Evolutionary conservation across 139 green algal species (phyloP).

Genomic region (Spirogloea muscicola): DNA sequence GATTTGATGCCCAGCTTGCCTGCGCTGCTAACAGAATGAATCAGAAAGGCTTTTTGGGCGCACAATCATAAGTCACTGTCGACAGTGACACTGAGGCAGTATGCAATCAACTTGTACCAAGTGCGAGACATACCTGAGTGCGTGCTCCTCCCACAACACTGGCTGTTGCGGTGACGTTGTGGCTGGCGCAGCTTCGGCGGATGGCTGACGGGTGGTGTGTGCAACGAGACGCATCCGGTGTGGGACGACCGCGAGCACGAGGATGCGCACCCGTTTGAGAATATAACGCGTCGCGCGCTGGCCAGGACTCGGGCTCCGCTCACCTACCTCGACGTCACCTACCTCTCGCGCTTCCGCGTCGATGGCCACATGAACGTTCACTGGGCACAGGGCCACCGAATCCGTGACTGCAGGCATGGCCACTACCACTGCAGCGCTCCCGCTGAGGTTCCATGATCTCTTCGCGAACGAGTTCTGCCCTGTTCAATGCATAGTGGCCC

Average conservation of each 20-base stretch:
- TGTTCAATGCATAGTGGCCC: too few species aligned
- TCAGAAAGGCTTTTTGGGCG: too few species aligned
- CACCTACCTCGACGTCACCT: constrained; percentile 7
- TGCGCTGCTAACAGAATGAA: too few species aligned
- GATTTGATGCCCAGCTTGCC: not conserved
- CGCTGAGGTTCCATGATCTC: too few species aligned
- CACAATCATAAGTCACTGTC: too few species aligned
- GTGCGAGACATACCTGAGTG: not conserved
- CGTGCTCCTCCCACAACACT: not conserved
- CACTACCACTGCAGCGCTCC: too few species aligned
- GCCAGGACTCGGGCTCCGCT: not conserved
- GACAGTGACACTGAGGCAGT: too few species aligned
- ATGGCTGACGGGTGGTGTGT: constrained; percentile 4
- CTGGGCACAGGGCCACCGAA: too few species aligned
- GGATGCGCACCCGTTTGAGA: not conserved
- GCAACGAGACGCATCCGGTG: not conserved
- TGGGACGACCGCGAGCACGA: not conserved
- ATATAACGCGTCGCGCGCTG: not conserved
- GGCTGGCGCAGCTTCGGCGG: not conserved
- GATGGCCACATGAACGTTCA: constrained; percentile 11
- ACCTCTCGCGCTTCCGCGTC: not conserved
- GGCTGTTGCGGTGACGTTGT: not conserved
- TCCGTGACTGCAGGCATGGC: too few species aligned
- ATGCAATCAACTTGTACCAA: too few species aligned
- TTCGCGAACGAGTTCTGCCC: too few species aligned